Conservation (phyloP, 139 green algal species). For the Ettlia oleoabundans region DNA sequence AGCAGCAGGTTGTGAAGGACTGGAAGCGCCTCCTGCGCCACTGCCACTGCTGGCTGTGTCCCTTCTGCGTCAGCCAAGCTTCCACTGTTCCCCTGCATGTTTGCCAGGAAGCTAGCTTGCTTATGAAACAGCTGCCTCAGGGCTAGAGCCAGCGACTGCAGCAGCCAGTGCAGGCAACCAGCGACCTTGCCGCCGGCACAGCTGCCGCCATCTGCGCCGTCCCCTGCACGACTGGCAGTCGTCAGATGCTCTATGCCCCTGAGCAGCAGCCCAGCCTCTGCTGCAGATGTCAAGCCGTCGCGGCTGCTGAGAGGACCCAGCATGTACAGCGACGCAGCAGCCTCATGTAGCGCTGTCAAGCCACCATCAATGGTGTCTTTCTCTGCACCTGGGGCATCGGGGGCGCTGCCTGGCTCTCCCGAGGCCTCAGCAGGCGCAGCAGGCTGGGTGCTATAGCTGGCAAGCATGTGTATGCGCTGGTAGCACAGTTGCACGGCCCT, state of each 20-base stretch:
- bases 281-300: neutral
- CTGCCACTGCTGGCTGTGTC: neutral
- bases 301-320: conserved; percentile 16
- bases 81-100: too few relatives aligned
- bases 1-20: conserved; percentile 7
- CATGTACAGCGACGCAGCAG: neutral
- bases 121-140: neutral
- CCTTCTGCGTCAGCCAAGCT: too few relatives aligned
- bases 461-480: neutral
- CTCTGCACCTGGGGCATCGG: too few relatives aligned
- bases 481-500: conserved; percentile 3
- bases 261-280: conserved; percentile 20
- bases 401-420: neutral
- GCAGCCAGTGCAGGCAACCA: neutral
- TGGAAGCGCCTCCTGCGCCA: neutral
- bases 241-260: neutral
- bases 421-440: neutral
- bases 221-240: neutral
- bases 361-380: too few relatives aligned
- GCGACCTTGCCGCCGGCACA: neutral
- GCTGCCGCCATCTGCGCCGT: neutral
- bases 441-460: too few relatives aligned
- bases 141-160: neutral
- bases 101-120: neutral
- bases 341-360: neutral